A percentile compares a stretch with the other conserved stretches of the same genome.
Evolutionary conservation across 139 green algal species (phyloP).

Genomic region (Micractinium conductrix): DNA sequence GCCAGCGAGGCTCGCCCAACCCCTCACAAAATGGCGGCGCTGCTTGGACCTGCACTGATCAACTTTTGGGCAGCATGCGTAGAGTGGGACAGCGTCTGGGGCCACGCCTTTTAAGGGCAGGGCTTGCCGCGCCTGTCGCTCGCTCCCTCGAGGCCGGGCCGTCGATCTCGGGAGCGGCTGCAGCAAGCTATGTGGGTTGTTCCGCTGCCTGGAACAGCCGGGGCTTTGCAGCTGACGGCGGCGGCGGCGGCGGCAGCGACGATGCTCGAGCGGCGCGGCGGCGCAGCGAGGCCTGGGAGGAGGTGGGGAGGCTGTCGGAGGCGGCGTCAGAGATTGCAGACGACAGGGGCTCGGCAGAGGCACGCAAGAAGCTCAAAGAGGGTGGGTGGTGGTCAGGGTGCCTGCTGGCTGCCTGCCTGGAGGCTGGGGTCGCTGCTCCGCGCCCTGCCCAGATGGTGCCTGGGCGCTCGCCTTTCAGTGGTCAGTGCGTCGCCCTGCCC

Average conservation of each 20-base stretch:
- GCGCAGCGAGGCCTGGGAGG: neutral
- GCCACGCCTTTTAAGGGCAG: no score
- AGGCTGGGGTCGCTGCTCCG: no score
- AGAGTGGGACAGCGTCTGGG: no score
- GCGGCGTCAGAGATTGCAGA: slow-evolving; percentile 3
- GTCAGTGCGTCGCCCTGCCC: neutral
- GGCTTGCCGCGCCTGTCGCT: no score
- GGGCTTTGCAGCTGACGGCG: neutral
- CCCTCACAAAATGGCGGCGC: no score
- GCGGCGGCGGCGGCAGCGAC: neutral
- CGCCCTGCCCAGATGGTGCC: neutral
- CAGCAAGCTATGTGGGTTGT: no score
- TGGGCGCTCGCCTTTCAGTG: neutral
- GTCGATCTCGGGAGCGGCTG: no score
- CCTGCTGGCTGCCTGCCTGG: neutral
- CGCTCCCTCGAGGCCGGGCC: no score
- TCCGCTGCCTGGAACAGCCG: no score
- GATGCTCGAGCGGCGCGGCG: neutral
- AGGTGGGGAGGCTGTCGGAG: neutral
- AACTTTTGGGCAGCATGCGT: no score
- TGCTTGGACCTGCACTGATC: no score
- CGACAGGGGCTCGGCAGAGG: neutral
- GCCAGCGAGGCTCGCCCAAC: no score
- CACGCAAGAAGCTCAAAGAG: neutral
- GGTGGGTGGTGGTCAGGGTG: neutral